These are phyloP conservation scores for Papiliotrema fonsecae DNA, from an alignment of 1,284 basidiomycete genomes.

Conservation along the genomic window DNA sequence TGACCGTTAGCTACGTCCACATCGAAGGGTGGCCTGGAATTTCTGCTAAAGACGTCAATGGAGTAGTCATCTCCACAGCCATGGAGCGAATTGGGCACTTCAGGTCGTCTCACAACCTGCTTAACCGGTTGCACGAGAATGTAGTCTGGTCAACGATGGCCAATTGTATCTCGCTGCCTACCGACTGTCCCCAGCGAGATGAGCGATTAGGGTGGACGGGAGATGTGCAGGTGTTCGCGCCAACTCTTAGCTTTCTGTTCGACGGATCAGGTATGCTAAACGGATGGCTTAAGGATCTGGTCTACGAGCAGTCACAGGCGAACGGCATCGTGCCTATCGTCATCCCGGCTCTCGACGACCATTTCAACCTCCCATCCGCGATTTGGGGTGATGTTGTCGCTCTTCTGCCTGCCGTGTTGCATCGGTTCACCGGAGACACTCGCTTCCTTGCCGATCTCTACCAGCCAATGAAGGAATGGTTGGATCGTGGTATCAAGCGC, in stretches of 20 bases:
- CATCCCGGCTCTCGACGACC: conserved; percentile 10
- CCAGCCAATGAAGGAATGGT: conserved; percentile 25
- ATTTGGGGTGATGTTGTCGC: conserved; percentile 32
- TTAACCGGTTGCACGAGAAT: conserved; percentile 17
- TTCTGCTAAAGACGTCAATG: conserved; percentile 5
- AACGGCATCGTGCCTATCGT: conserved; percentile 24
- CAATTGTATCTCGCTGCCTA: conserved; percentile 17
- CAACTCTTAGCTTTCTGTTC: conserved; percentile 32
- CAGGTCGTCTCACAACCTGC: conserved; percentile 9
- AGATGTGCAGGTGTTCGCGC: conserved; percentile 36
- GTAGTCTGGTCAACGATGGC: conserved; percentile 9
- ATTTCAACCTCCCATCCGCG: conserved; percentile 17
- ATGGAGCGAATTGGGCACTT: conserved; percentile 16
- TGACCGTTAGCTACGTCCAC: conserved; percentile 11
- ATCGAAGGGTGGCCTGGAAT: conserved; percentile 7
- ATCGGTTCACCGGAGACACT: conserved; percentile 20
- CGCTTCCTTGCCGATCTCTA: conserved; percentile 21
- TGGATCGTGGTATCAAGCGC: conserved; percentile 25
- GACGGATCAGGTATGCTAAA: conserved; percentile 25
- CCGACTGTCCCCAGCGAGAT: conserved; percentile 30
- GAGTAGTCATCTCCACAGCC: conserved; percentile 18
- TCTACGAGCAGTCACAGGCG: conserved; percentile 13
- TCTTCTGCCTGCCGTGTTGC: conserved; percentile 30
- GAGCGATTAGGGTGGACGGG: conserved; percentile 43
- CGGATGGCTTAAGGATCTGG: conserved; percentile 34